Conservation (phyloP, 345 rosid species). For the Murraya paniculata region DNA sequence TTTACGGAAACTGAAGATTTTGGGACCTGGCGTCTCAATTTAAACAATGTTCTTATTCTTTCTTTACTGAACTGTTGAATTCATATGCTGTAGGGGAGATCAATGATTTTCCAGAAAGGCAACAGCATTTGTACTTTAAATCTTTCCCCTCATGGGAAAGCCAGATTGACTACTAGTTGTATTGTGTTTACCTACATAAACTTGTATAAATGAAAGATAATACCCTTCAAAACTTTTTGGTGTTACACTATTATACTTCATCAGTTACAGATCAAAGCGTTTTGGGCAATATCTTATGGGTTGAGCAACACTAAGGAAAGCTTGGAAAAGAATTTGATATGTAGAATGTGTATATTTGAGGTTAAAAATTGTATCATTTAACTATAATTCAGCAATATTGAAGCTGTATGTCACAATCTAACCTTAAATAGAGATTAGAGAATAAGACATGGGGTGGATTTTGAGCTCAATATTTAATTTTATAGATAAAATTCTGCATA, state of each 20-base stretch:
- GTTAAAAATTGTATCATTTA: too few species aligned
- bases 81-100: not conserved
- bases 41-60: not conserved
- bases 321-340: too few species aligned
- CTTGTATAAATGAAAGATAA: not conserved
- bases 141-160: not conserved
- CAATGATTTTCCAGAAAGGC: not conserved
- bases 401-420: too few species aligned
- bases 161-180: not conserved
- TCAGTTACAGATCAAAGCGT: not conserved
- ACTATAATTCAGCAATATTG: too few species aligned
- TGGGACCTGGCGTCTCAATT: not conserved
- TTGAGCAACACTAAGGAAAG: not conserved
- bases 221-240: not conserved
- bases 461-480: too few species aligned
- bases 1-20: not conserved
- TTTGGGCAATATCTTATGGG: not conserved
- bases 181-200: not conserved
- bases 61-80: not conserved
- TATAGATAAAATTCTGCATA: too few species aligned
- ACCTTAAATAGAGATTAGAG: too few species aligned
- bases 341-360: too few species aligned
- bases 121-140: not conserved
- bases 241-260: not conserved
- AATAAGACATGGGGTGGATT: too few species aligned